Evolutionary conservation across 768 basidiomycete species (phyloP).

Genomic region (Tephrocybe rancida): DNA sequence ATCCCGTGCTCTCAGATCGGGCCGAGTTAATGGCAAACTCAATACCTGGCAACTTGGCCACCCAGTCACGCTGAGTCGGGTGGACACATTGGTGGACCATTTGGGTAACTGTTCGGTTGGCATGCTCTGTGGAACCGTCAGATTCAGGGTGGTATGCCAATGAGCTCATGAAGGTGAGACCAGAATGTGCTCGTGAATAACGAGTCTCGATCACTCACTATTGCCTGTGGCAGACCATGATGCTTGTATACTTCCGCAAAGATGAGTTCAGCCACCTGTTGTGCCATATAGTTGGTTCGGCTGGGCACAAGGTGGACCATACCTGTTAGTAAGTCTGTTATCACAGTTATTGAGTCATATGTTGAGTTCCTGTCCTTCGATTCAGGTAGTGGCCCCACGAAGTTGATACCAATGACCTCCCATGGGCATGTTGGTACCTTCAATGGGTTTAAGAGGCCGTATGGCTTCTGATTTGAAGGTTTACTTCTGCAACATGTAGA

Average conservation of each 20-base stretch:
- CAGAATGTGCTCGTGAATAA: background rate
- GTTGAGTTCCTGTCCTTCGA: background rate
- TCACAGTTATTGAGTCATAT: background rate
- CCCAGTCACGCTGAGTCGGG: background rate
- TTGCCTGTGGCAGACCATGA: no score
- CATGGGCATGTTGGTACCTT: background rate
- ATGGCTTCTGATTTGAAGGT: background rate
- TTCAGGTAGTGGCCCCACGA: background rate
- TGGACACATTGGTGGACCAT: background rate
- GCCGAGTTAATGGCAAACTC: background rate
- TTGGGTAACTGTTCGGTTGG: background rate
- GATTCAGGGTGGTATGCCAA: background rate
- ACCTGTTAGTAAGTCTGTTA: constrained; percentile 18
- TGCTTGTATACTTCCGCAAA: background rate
- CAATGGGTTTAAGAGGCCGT: background rate
- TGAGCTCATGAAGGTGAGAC: background rate
- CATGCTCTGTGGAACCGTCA: no score
- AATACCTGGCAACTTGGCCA: background rate
- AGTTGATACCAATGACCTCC: background rate
- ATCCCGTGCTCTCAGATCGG: background rate
- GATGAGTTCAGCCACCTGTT: no score
- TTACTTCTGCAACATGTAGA: background rate
- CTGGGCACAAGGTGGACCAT: constrained; percentile 13
- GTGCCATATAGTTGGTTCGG: no score
- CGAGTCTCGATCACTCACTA: background rate